Evolutionary conservation across 2,329 filamentous ascomycete genomes (phyloP).

Genomic region (Ophiocordyceps camponoti-floridani): DNA sequence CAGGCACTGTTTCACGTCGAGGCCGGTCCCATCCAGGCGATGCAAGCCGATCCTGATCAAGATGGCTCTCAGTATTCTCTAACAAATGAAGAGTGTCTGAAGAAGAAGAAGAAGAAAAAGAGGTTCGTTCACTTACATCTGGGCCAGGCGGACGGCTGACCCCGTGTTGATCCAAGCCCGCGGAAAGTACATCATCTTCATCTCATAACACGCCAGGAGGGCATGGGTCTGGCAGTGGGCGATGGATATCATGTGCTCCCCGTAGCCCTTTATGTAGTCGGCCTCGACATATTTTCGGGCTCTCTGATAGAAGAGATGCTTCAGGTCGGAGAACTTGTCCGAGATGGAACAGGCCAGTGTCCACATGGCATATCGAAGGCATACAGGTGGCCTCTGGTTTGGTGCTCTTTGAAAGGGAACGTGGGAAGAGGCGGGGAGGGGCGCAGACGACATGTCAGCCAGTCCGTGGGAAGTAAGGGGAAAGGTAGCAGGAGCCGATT

Average conservation of each 20-base stretch:
- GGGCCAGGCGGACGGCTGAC: constrained; percentile 57
- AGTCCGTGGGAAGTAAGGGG: not conserved
- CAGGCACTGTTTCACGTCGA: constrained; percentile 87
- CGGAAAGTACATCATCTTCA: constrained; percentile 95
- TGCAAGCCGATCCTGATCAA: constrained; percentile 71
- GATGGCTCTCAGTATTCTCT: constrained; percentile 8
- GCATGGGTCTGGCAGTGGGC: constrained; percentile 75
- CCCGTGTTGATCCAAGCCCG: constrained; percentile 89
- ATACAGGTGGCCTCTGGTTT: constrained; percentile 68
- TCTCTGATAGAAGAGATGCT: constrained; percentile 78
- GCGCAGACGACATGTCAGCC: not conserved
- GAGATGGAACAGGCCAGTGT: constrained; percentile 72
- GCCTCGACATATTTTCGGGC: constrained; percentile 78
- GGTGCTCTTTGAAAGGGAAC: constrained; percentile 54
- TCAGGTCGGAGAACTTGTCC: constrained; percentile 64
- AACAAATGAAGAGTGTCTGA: too few species aligned
- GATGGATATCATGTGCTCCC: constrained; percentile 73
- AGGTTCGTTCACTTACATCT: constrained; percentile 44
- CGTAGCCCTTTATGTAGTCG: constrained; percentile 83
- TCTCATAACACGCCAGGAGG: constrained; percentile 70
- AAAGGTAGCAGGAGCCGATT: not conserved
- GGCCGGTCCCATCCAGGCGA: constrained; percentile 59
- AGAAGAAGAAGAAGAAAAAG: too few species aligned
- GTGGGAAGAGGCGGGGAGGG: too few species aligned
- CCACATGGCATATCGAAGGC: constrained; percentile 90